Evolutionary conservation across 1,139 yeast species (phyloP), one percentile per base, ranked within the genome.

Genomic region (Saccharomyces hybrid): DNA sequence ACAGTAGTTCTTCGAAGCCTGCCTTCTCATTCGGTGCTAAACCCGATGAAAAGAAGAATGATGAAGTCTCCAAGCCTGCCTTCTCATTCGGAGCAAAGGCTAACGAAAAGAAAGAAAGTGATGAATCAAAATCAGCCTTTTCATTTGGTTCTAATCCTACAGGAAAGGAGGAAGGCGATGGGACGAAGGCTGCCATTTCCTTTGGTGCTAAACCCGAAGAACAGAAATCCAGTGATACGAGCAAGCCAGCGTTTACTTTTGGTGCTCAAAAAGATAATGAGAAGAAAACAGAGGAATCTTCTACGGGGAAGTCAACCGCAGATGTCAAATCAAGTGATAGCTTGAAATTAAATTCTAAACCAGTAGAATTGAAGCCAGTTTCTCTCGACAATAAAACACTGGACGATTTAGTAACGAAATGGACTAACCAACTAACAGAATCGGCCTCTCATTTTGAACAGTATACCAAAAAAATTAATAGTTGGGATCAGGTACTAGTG

Each of bases 391-490:
- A 93, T 72, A 89, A 89, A 68, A 89, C 96, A 1, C 76, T 95
- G 68, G 99, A 93, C 64, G 99, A 93, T 68, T 79, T 93, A 59
- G 87, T 95, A 52, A 81, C 90, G 32, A 90, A 87, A 71, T 95
- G 99, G 99, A 87, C 97, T 1, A 82, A 83, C 56, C 96, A 95
- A 62, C 73, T 93, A 57, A 77, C 91, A 3, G 78, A 81, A 23
- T 83, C 95, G 0, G 81, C 93, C 1, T 76, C 78, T 29, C 84
- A 88, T 41, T 93, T 91, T 71, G 85, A 85, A 57, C 71, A 78
- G n/a, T 95, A 88, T 66, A 85, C 96, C 20, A 73, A 76, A 20
- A 86, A 85, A 58, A 84, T 91, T 28, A 83, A 85, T 57, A 78
- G 80, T 53, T 91, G 97, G 96, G 99, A 95, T 70, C 81, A 82